phyloP scores from a whole-genome alignment of 192 early-diverging fungal genomes.

The Phycomyces blakesleeanus region DNA sequence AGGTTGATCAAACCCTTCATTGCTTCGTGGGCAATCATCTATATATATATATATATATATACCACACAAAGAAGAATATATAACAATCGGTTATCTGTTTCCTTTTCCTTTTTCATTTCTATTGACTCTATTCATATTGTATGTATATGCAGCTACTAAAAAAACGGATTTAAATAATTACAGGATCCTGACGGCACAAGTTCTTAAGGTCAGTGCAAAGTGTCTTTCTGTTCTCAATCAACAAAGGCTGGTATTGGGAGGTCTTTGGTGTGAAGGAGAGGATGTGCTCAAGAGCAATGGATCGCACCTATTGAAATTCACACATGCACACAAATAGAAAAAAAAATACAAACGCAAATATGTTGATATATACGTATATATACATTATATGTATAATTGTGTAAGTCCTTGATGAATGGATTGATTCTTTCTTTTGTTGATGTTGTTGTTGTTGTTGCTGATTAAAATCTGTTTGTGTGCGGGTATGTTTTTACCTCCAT shows the following conservation, averaged over 20 bases:
- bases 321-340: too few species aligned
- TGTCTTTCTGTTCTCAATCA: slow-evolving; percentile 57
- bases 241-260: slow-evolving; percentile 56
- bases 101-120: background rate
- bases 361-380: too few species aligned
- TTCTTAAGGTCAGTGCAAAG: slow-evolving; percentile 65
- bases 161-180: slow-evolving; percentile 22
- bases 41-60: too few species aligned
- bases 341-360: too few species aligned
- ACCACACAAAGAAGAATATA: background rate
- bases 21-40: slow-evolving; percentile 83
- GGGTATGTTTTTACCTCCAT: slow-evolving; percentile 74
- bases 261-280: slow-evolving; percentile 60
- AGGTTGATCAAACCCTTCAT: slow-evolving; percentile 82
- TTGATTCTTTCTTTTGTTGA: too few species aligned
- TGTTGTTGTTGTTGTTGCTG: background rate
- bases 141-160: too few species aligned
- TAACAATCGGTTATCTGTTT: background rate
- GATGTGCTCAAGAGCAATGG: slow-evolving; percentile 76
- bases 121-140: too few species aligned
- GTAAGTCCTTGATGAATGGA: background rate
- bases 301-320: slow-evolving; percentile 52
- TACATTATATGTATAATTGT: too few species aligned
- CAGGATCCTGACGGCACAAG: slow-evolving; percentile 64
- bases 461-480: too few species aligned